phyloP scores from a whole-genome alignment of 371 early-diverging fungal species.

The Apophysomyces variabilis region DNA sequence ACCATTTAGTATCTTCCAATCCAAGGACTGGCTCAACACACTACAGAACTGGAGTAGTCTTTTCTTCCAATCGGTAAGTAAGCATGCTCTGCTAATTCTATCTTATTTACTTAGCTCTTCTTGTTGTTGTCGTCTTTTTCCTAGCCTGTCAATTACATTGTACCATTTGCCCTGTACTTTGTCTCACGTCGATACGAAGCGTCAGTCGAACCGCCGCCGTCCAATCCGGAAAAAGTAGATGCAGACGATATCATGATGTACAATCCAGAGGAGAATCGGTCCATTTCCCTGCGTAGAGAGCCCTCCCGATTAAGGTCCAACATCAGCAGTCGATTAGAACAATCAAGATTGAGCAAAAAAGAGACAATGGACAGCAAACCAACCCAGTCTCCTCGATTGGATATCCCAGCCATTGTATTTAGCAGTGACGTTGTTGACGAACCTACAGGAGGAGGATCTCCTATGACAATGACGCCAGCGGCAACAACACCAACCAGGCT shows the following conservation, averaged over 20 bases:
- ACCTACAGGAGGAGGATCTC: not conserved
- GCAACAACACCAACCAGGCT: not conserved
- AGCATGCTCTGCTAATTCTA: not conserved
- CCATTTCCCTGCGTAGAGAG: constrained; percentile 36
- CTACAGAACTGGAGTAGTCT: constrained; percentile 54
- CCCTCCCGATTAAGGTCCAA: constrained; percentile 18
- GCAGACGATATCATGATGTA: constrained; percentile 37
- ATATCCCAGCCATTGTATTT: constrained; percentile 6
- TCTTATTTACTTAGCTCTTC: not conserved
- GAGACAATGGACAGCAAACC: not conserved
- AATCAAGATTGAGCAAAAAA: constrained; percentile 1
- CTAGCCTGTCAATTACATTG: constrained; percentile 76
- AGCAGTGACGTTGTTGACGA: not conserved
- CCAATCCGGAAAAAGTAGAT: constrained; percentile 11
- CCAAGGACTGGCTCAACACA: constrained; percentile 37
- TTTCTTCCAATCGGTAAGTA: constrained; percentile 51
- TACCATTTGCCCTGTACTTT: constrained; percentile 78
- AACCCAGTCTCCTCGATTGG: not conserved
- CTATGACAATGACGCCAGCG: not conserved
- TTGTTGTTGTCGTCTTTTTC: constrained; percentile 50
- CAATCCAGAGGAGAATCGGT: constrained; percentile 44
- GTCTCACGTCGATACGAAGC: constrained; percentile 53
- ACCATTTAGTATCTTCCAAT: constrained; percentile 40
- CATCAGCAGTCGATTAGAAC: constrained; percentile 13
- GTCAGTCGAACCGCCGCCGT: constrained; percentile 24